Percentiles rank a stretch among this genome's conserved stretches.
phyloP scores from a whole-genome alignment of 2,329 filamentous ascomycete genomes.

The Diaporthe ilicicola region DNA sequence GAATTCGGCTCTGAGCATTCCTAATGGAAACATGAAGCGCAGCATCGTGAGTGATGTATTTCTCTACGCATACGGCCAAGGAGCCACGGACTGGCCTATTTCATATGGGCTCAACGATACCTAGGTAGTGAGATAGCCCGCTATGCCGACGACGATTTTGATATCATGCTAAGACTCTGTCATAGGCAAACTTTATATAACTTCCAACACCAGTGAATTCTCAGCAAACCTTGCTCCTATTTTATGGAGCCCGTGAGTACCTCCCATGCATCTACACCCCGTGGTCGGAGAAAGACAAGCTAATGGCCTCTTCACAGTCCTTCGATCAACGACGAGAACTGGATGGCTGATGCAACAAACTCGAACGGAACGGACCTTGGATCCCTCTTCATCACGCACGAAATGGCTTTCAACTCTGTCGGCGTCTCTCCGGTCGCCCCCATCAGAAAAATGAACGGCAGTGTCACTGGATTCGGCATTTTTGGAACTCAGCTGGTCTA shows the following conservation, averaged over 20 bases:
- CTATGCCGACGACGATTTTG: not conserved
- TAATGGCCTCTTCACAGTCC: not conserved
- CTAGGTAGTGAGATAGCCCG: conserved; percentile 33
- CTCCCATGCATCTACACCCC: not conserved
- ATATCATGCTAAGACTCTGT: not conserved
- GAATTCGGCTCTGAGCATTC: conserved; percentile 11
- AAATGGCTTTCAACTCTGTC: conserved; percentile 12
- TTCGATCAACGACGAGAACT: conserved; percentile 34
- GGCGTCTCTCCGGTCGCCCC: conserved; percentile 18
- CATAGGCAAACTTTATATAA: not conserved
- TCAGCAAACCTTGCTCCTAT: not conserved
- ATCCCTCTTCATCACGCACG: conserved; percentile 31
- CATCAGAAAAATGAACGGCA: conserved; percentile 33
- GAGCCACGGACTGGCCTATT: conserved; percentile 34
- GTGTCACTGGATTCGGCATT: conserved; percentile 36
- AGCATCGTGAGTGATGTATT: conserved; percentile 34
- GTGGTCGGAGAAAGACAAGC: not conserved
- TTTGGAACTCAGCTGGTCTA: conserved; percentile 37
- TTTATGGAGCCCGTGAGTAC: not conserved
- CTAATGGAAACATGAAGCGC: conserved; percentile 18
- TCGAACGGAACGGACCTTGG: conserved; percentile 35
- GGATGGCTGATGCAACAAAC: conserved; percentile 36
- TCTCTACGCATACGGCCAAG: conserved; percentile 36
- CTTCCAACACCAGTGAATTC: not conserved
- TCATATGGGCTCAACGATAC: conserved; percentile 32